These are phyloP conservation scores for Blastobotrys apis DNA, from an alignment of 1,139 yeast species.

Conservation along the genomic window DNA sequence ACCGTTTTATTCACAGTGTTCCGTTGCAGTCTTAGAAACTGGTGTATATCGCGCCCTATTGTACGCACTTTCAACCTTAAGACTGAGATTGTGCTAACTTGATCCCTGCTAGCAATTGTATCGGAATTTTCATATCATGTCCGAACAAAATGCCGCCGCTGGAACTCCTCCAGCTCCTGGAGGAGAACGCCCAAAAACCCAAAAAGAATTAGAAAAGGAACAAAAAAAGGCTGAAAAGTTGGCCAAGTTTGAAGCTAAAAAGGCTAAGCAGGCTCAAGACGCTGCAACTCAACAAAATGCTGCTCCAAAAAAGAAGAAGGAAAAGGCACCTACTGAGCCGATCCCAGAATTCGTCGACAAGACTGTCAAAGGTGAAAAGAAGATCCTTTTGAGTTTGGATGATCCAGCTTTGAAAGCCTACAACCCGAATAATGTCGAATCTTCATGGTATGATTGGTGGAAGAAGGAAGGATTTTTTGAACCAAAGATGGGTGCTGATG, in stretches of 20 bases:
- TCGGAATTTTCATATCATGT: constrained; percentile 17
- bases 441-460: constrained; percentile 99
- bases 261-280: constrained; percentile 65
- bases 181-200: constrained; percentile 38
- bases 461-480: constrained; percentile 77
- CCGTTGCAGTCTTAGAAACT: constrained; percentile 6
- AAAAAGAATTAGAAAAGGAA: constrained; percentile 70
- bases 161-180: constrained; percentile 17
- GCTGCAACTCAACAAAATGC: constrained; percentile 39
- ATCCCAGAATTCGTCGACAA: constrained; percentile 77
- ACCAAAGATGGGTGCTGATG: constrained; percentile 77
- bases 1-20: no score
- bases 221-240: constrained; percentile 94
- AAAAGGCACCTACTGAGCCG: constrained; percentile 68
- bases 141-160: constrained; percentile 18
- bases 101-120: constrained; percentile 1
- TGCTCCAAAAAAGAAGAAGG: constrained; percentile 52
- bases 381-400: constrained; percentile 74
- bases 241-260: constrained; percentile 91
- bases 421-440: constrained; percentile 87
- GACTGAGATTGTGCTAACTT: constrained; percentile 1
- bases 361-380: constrained; percentile 88
- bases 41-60: constrained; percentile 12
- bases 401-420: constrained; percentile 94
- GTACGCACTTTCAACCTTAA: neutral